Evolutionary conservation across 371 early-diverging fungal species (phyloP).

Genomic region (Syncephalastrum racemosum): DNA sequence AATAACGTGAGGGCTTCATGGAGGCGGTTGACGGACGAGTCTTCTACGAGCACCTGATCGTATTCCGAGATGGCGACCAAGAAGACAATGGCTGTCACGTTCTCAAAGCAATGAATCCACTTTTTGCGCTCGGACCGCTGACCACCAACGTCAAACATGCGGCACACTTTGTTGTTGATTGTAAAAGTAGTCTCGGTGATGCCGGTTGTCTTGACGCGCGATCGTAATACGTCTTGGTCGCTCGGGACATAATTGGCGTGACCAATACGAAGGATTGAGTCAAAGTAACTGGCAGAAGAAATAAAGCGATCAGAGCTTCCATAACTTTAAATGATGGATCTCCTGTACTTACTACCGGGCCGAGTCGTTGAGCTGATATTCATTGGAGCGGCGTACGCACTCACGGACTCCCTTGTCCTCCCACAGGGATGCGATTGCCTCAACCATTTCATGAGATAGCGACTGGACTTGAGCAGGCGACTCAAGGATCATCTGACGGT

Average conservation of each 20-base stretch:
- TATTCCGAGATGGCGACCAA: slow-evolving; percentile 93
- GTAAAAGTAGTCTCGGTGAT: slow-evolving; percentile 87
- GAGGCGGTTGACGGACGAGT: slow-evolving; percentile 77
- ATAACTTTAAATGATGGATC: not conserved
- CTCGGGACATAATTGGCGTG: slow-evolving; percentile 75
- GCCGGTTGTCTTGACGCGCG: slow-evolving; percentile 84
- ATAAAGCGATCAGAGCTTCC: not conserved
- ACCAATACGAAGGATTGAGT: slow-evolving; percentile 82
- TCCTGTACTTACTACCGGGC: slow-evolving; percentile 67
- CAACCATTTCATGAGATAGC: slow-evolving; percentile 59
- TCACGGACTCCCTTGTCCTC: slow-evolving; percentile 74
- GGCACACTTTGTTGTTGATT: slow-evolving; percentile 75
- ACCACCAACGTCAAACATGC: slow-evolving; percentile 95
- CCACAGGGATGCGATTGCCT: slow-evolving; percentile 79
- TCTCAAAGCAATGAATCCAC: slow-evolving; percentile 95
- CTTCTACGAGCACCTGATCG: slow-evolving; percentile 93
- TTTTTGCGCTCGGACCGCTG: slow-evolving; percentile 92
- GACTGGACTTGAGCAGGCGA: slow-evolving; percentile 68
- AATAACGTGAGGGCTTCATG: slow-evolving; percentile 69
- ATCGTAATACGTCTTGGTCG: slow-evolving; percentile 84
- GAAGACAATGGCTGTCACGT: slow-evolving; percentile 92
- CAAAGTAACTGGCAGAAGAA: slow-evolving; percentile 71
- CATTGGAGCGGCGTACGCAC: slow-evolving; percentile 71
- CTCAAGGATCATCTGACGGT: slow-evolving; percentile 53
- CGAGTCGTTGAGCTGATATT: slow-evolving; percentile 88